Base-by-base conservation (phyloP, 108 stramenopile genomes). In the Cyclotella atomus region DNA sequence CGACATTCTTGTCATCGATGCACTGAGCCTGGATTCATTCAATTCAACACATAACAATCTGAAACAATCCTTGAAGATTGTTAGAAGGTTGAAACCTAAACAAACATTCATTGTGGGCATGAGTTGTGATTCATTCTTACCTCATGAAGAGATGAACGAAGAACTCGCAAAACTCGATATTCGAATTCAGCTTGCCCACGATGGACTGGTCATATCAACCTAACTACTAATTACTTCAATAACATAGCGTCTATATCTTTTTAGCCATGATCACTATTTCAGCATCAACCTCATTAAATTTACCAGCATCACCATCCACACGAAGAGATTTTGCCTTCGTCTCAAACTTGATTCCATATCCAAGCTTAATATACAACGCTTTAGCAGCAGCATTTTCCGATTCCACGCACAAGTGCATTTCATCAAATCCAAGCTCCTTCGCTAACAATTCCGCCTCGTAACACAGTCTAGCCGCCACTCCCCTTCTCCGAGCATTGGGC, bases 1-100 rank as follows among this genome's bases (percentile, higher is more conserved):
- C 0, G 94, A 95, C 70, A 73, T 95, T 62, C 81, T 95, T 63
- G 78, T 95, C 7, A 73, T 92, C 15, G 94, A 95, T 84, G 53
- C 91, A 4, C 70, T 95, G 25, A 54, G 82, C 23, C 35, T 68
- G 41, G 59, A 65, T 27, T 36, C 32, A 10, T n/a, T 75, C 19
- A 67, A 67, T 12, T 77, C 86, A 5, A 87, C 87, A 9, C 94
- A 95, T 68, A 90, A 76, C 77, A 87, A 66, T 34, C 55, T 95
- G 46, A 47, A 83, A 21, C 85, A 95, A 67, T 89, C 91, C 25
- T 54, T 90, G 30, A 76, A 67, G 52, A 46, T 91, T 34, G 68
- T 81, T 17, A 53, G 74, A 44, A 67, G 70, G 56, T 65, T 95
- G 0, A 65, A 83, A 45, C 83, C 91, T 12, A 72, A 77, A 56